phyloP scores from a whole-genome alignment of 208 protist species.

The Angomonas ambiguus region DNA sequence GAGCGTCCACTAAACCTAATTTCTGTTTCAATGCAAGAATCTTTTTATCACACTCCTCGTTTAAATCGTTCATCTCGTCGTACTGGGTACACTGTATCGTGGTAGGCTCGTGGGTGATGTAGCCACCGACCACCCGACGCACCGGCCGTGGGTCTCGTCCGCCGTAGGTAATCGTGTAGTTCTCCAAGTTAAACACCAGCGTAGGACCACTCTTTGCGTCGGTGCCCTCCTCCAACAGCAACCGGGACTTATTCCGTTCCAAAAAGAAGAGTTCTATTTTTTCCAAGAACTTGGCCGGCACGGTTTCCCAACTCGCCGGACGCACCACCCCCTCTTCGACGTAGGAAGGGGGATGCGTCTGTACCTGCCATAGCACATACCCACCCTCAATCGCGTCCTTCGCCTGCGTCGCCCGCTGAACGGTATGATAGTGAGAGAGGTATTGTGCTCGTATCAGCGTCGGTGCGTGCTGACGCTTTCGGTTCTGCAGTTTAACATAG shows the following conservation, averaged over 20 bases:
- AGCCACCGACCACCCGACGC: constrained; percentile 50
- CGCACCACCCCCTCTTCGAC: constrained; percentile 79
- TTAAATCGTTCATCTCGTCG: constrained; percentile 20
- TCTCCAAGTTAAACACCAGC: constrained; percentile 40
- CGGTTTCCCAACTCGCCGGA: constrained; percentile 68
- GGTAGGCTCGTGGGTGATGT: constrained; percentile 47
- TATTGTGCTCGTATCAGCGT: constrained; percentile 79
- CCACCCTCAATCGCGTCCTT: constrained; percentile 64
- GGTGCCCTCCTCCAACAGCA: constrained; percentile 45
- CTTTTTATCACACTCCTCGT: constrained; percentile 24
- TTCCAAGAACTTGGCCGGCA: constrained; percentile 58
- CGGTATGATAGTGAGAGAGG: constrained; percentile 62
- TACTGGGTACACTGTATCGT: constrained; percentile 14
- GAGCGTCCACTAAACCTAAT: constrained; percentile 20
- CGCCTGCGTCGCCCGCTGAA: constrained; percentile 48
- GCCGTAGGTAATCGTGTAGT: constrained; percentile 62
- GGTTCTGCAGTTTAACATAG: constrained; percentile 46
- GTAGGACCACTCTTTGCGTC: constrained; percentile 7
- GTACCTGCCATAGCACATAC: constrained; percentile 77
- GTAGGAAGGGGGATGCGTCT: constrained; percentile 54
- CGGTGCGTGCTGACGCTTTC: constrained; percentile 58
- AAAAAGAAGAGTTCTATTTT: constrained; percentile 72
- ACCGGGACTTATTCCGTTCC: constrained; percentile 37
- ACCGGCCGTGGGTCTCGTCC: constrained; percentile 75
- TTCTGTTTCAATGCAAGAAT: constrained; percentile 30